Evolutionary conservation across 2,329 filamentous ascomycete genomes (phyloP).

Genomic region (Cytospora schulzeri): DNA sequence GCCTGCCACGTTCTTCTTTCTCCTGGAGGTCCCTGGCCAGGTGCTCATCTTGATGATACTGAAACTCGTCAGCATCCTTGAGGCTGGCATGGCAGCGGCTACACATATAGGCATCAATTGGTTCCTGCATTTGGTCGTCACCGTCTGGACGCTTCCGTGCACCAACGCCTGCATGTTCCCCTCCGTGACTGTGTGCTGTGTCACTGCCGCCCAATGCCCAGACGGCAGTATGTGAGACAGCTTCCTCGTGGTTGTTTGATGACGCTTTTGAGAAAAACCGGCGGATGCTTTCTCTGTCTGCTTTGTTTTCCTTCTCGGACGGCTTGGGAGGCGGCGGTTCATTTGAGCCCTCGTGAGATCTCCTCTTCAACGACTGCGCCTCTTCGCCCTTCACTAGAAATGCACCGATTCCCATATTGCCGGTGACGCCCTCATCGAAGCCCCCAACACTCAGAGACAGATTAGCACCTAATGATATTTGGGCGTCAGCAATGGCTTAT

Average conservation of each 20-base stretch:
- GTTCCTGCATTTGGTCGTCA: slow-evolving; percentile 37
- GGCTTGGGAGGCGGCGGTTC: slow-evolving; percentile 37
- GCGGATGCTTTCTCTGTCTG: slow-evolving; percentile 55
- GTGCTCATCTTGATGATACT: slow-evolving; percentile 92
- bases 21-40: slow-evolving; percentile 86
- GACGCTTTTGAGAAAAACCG: slow-evolving; percentile 55
- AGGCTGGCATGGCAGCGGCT: slow-evolving; percentile 66
- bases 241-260: slow-evolving; percentile 32
- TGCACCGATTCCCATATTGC: slow-evolving; percentile 82
- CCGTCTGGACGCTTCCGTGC: slow-evolving; percentile 30
- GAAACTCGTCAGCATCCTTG: slow-evolving; percentile 56
- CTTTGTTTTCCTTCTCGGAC: slow-evolving; percentile 47
- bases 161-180: slow-evolving; percentile 27
- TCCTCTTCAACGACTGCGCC: slow-evolving; percentile 55
- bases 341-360: slow-evolving; percentile 33
- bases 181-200: slow-evolving; percentile 31
- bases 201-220: slow-evolving; percentile 32
- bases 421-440: slow-evolving; percentile 83
- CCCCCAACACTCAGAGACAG: slow-evolving; percentile 86
- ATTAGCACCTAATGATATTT: slow-evolving; percentile 55
- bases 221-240: slow-evolving; percentile 36
- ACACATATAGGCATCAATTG: slow-evolving; percentile 54
- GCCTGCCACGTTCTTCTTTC: slow-evolving; percentile 59
- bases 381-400: slow-evolving; percentile 81
- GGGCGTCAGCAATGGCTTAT: neutral